phyloP scores from a whole-genome alignment of 192 early-diverging fungal genomes.

The Coemansia furcata region DNA sequence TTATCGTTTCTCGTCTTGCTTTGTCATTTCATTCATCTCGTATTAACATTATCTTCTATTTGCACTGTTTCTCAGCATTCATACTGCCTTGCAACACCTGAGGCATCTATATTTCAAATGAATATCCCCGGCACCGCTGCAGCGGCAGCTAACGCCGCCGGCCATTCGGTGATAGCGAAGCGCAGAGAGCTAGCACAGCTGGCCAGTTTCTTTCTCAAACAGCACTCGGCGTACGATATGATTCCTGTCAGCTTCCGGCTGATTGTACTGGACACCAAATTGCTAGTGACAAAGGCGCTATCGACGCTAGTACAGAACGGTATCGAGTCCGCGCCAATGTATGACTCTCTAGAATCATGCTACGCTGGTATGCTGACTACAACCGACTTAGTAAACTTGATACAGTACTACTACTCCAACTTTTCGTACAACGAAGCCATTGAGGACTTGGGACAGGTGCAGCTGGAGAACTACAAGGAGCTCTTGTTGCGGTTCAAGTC shows the following conservation, averaged over 20 bases:
- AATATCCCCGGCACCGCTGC: constrained; percentile 26
- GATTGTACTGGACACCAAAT: constrained; percentile 86
- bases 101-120: constrained; percentile 15
- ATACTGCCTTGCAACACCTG: background rate
- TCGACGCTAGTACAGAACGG: constrained; percentile 92
- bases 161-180: constrained; percentile 19
- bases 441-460: constrained; percentile 76
- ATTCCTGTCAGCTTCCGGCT: constrained; percentile 86
- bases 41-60: constrained; percentile 1
- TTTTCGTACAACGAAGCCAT: constrained; percentile 77
- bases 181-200: constrained; percentile 52
- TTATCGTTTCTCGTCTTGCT: background rate
- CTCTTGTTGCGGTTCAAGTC: constrained; percentile 48
- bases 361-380: constrained; percentile 97
- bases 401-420: constrained; percentile 87
- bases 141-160: constrained; percentile 3
- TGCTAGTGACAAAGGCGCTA: constrained; percentile 90
- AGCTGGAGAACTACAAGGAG: constrained; percentile 53
- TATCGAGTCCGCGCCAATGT: constrained; percentile 91
- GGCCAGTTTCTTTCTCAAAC: constrained; percentile 66
- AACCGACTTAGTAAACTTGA: constrained; percentile 92
- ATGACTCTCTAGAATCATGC: constrained; percentile 72
- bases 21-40: background rate
- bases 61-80: constrained; percentile 4
- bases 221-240: constrained; percentile 88